A percentile compares a stretch with the other conserved stretches of the same genome.
Evolutionary conservation across 345 rosid genomes (phyloP).

Genomic region (Acer campestre): DNA sequence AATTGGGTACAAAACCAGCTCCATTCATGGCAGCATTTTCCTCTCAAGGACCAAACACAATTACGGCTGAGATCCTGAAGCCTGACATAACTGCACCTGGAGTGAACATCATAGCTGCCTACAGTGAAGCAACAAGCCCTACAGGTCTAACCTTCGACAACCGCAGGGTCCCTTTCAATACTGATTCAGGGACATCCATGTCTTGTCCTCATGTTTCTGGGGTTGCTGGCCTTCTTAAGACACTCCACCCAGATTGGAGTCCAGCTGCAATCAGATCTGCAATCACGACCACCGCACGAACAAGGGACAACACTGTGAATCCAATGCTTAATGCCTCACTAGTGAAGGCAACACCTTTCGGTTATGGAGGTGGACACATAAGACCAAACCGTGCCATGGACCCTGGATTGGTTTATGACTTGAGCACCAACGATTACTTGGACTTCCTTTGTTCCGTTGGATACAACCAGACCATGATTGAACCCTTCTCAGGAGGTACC

Average conservation of each 20-base stretch:
- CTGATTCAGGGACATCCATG: conserved; percentile 59
- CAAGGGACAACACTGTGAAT: conserved; percentile 48
- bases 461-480: conserved; percentile 44
- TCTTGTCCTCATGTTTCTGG: conserved; percentile 67
- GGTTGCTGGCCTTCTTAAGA: conserved; percentile 49
- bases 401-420: conserved; percentile 77
- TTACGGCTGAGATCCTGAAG: conserved; percentile 67
- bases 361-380: conserved; percentile 70
- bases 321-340: conserved; percentile 38
- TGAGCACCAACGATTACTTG: conserved; percentile 50
- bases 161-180: conserved; percentile 42
- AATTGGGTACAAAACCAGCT: conserved; percentile 44
- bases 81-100: conserved; percentile 93
- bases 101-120: conserved; percentile 66
- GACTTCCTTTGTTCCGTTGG: conserved; percentile 72
- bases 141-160: conserved; percentile 34
- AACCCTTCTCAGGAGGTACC: conserved; percentile 31
- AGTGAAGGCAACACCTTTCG: conserved; percentile 54
- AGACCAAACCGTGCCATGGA: conserved; percentile 73
- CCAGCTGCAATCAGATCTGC: conserved; percentile 63
- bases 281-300: conserved; percentile 62
- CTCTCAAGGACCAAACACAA: conserved; percentile 62
- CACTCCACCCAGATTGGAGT: conserved; percentile 51
- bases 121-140: conserved; percentile 38
- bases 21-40: conserved; percentile 68